Percentiles rank a stretch among this genome's conserved stretches.
These are phyloP conservation scores for Helianthus tuberosus DNA, from an alignment of 129 eudicot species.

Conservation along the genomic window DNA sequence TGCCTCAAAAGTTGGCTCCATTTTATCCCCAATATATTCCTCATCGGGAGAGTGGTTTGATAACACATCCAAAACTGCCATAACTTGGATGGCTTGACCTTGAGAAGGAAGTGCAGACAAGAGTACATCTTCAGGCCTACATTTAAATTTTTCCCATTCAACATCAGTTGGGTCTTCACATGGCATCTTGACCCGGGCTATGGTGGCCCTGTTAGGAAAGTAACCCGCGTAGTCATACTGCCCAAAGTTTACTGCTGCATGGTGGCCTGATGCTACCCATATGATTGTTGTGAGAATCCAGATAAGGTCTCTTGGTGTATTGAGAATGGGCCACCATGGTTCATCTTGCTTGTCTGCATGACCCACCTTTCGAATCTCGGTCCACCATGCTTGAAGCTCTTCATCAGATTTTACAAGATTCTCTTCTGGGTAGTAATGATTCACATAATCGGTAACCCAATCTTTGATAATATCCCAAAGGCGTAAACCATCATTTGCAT, in stretches of 20 bases:
- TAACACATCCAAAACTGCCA: conserved; percentile 60
- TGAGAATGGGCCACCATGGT: conserved; percentile 80
- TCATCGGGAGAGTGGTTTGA: conserved; percentile 77
- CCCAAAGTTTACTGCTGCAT: conserved; percentile 82
- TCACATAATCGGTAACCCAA: conserved; percentile 65
- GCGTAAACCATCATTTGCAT: conserved; percentile 49
- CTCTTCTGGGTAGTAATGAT: conserved; percentile 32
- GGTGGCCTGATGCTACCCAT: conserved; percentile 80
- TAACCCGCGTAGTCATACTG: conserved; percentile 75
- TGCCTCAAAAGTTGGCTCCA: conserved; percentile 46
- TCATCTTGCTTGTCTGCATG: conserved; percentile 34
- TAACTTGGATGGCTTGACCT: conserved; percentile 52
- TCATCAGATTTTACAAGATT: conserved; percentile 11
- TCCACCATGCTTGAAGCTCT: conserved; percentile 68
- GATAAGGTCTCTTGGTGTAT: conserved; percentile 54
- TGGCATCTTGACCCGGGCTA: conserved; percentile 58
- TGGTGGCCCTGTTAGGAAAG: conserved; percentile 72
- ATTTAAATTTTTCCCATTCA: conserved; percentile 46
- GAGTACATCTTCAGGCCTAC: conserved; percentile 49
- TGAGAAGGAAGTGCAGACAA: conserved; percentile 51
- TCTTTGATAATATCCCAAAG: conserved; percentile 41
- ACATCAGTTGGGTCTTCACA: conserved; percentile 58
- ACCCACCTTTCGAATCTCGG: conserved; percentile 47
- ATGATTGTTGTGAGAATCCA: conserved; percentile 59
- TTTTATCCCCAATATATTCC: conserved; percentile 60